Evolutionary conservation across 306 rosid genomes (phyloP), one percentile per base, ranked within the genome.

Genomic region (Quercus bicolor): DNA sequence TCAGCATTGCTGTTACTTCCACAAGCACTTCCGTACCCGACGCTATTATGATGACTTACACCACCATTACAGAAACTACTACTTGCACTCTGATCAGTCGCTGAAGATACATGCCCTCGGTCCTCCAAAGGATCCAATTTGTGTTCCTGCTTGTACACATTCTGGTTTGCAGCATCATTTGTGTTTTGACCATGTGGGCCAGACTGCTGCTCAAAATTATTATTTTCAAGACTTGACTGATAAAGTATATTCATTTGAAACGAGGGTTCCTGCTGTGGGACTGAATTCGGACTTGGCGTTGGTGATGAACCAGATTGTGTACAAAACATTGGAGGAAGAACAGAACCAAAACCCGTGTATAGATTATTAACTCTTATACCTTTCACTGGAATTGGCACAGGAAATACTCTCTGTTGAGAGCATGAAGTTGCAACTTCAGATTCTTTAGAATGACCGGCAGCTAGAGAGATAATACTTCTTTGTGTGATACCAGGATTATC

Each of bases 1-100:
- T 92, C 96, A 40, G 76, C 78, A 43, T 86, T 90, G 87, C 83
- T 86, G 79, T 83, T 88, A 76, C 94, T 93, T 79, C 96, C 94
- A 74, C 96, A 90, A 73, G 90, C 85, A 84, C 92, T 93, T 81
- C 94, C 93, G 33, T 89, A 93, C 34, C 94, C 99, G 8, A 85
- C n/a, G 76, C 81, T 88, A 73, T 82, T 87, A 37, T 87, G 79
- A 78, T 86, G 88, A 78, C 83, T 85, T 48, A 87, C 85, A 74
- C 77, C 86, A 59, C 96, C 99, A 80, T 90, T 87, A 76, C 96
- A 89, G 57, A 93, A 75, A 68, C 97, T 89, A 82, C 87, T 84
- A 31, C 89, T 90, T 54, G 86, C 90, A 71, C 98, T 93, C 53
- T 85, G 98, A 85, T 91, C 94, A n/a, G 87, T 83, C 31, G 84